Conservation (phyloP, 108 stramenopile genomes). For the Skeletonema menzelii region DNA sequence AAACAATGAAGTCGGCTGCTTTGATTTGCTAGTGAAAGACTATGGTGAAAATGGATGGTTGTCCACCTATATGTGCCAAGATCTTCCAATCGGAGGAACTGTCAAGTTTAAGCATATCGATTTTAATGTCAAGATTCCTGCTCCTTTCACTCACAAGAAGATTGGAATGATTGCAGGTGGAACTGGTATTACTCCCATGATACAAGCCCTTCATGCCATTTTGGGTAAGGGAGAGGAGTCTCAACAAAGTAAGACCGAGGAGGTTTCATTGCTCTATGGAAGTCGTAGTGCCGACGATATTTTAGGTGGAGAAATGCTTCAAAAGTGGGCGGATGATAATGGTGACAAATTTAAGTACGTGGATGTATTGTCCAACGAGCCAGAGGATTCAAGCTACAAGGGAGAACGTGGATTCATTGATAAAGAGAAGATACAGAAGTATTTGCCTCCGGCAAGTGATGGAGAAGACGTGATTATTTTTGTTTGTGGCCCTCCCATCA, state of each 20-base stretch:
- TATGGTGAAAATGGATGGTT: constrained; percentile 67
- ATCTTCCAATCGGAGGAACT: constrained; percentile 37
- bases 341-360: constrained; percentile 55
- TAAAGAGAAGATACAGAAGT: constrained; percentile 58
- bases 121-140: constrained; percentile 90
- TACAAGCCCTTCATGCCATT: constrained; percentile 94
- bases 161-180: constrained; percentile 97
- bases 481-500: constrained; percentile 94
- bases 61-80: constrained; percentile 60
- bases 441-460: constrained; percentile 57
- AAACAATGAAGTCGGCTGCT: constrained; percentile 83
- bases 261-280: constrained; percentile 88
- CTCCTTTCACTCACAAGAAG: constrained; percentile 71
- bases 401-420: constrained; percentile 70
- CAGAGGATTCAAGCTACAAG: constrained; percentile 58
- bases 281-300: constrained; percentile 76
- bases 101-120: constrained; percentile 86
- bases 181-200: constrained; percentile 97
- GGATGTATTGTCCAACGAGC: constrained; percentile 79
- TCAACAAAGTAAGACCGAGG: constrained; percentile 37
- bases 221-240: constrained; percentile 64
- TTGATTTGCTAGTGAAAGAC: constrained; percentile 91
- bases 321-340: constrained; percentile 55
- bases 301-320: constrained; percentile 80
- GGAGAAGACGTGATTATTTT: constrained; percentile 76